Evolutionary conservation across 345 rosid genomes (phyloP).

Genomic region (Angophora floribunda): DNA sequence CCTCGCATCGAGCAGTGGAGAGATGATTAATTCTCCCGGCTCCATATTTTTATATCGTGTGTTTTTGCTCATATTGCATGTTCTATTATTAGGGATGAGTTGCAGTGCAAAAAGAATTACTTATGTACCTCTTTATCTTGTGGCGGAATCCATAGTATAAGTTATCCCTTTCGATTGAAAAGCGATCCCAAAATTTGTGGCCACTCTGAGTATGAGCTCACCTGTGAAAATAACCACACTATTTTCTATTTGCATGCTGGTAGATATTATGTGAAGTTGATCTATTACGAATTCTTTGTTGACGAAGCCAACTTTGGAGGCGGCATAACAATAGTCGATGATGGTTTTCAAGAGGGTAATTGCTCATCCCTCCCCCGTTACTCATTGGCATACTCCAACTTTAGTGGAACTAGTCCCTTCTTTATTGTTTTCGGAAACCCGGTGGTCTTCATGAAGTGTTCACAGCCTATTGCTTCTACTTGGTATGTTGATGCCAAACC

Average conservation of each 20-base stretch:
- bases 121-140: not conserved
- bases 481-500: not conserved
- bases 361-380: not conserved
- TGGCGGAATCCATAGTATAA: rapidly evolving
- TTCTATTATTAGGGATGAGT: not conserved
- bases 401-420: too few species aligned
- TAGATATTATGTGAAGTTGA: not conserved
- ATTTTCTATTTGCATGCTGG: rapidly evolving
- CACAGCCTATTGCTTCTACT: not conserved
- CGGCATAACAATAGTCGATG: rapidly evolving
- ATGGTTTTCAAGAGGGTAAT: not conserved
- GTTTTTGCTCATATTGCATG: not conserved
- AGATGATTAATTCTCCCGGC: too few species aligned
- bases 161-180: not conserved
- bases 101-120: rapidly evolving
- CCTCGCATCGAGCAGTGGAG: too few species aligned
- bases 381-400: rapidly evolving
- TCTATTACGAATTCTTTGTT: rapidly evolving
- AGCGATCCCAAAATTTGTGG: too few species aligned
- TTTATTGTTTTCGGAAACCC: too few species aligned
- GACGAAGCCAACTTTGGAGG: rapidly evolving
- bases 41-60: too few species aligned
- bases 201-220: not conserved
- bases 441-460: not conserved
- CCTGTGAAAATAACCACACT: not conserved